Conservation (phyloP, 2,329 filamentous ascomycete genomes). For the Verticillium klebahnii region DNA sequence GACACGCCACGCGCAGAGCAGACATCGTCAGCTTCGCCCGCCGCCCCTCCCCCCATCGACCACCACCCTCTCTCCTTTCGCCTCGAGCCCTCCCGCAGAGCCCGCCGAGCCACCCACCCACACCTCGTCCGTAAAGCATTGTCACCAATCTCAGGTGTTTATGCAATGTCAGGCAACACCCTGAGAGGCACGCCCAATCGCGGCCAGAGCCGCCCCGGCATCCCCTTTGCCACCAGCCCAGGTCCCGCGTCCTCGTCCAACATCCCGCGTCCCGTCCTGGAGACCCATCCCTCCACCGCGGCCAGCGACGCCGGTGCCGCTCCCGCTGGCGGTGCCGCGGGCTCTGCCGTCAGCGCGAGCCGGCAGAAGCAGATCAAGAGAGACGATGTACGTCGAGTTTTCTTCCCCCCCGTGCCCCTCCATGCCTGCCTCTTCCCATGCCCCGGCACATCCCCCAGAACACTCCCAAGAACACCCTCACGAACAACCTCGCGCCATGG, state of each 20-base stretch:
- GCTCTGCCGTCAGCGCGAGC: constrained; percentile 81
- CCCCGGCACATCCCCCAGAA: background rate
- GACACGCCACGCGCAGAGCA: background rate
- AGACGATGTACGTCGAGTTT: constrained; percentile 76
- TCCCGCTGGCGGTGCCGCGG: constrained; percentile 24
- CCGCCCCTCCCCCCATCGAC: background rate
- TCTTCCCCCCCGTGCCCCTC: background rate
- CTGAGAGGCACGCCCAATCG: constrained; percentile 67
- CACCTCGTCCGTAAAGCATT: background rate
- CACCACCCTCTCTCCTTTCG: too few relatives aligned
- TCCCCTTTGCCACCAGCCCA: constrained; percentile 59
- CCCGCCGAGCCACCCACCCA: too few relatives aligned
- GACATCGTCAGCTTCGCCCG: background rate
- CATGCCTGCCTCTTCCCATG: background rate
- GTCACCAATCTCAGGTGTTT: background rate
- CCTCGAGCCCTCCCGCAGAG: too few relatives aligned
- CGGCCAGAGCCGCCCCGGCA: constrained; percentile 51
- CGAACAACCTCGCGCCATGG: constrained; percentile 1
- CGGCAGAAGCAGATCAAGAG: constrained; percentile 94
- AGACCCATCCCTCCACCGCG: constrained; percentile 39
- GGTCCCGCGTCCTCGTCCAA: constrained; percentile 42
- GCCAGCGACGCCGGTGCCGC: constrained; percentile 42
- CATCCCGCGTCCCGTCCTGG: constrained; percentile 70
- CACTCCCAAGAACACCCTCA: background rate
- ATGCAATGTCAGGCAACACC: constrained; percentile 55